Evolutionary conservation across 2,329 filamentous ascomycete genomes (phyloP), one percentile per base, ranked within the genome.

Genomic region (Fusarium xylarioides): DNA sequence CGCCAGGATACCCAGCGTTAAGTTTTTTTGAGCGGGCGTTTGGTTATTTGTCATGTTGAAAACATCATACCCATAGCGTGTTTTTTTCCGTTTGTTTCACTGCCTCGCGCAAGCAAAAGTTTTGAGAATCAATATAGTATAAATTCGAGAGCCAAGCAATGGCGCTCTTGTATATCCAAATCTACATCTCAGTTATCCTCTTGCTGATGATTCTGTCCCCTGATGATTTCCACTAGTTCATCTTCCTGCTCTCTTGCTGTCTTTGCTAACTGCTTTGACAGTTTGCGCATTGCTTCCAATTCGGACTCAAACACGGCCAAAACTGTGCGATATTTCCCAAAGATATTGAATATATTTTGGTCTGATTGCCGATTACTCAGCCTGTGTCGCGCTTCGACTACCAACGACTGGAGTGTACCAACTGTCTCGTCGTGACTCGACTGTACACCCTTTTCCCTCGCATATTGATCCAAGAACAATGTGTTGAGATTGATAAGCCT

Each of bases 231-330:
- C 26, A 26, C 26, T 26, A 26, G 26, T 26, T 26, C 26, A 26
- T 26, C 26, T 26, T 26, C 26, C 26, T 26, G 49, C 32, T 35
- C 0, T 26, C 4, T 11, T 52, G 49, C 32, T 21, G 6, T 26
- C 2, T 6, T 8, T 21, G 18, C n/a, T 11, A 34, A 19, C 0
- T 35, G 3, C n/a, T 5, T 6, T 4, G 9, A 15, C 9, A 23
- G 7, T 2, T 11, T 3, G 7, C n/a, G 16, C 9, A 52, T 4
- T 4, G 9, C 6, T 11, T 19, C 4, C n/a, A 19, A 26, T 15
- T 8, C 9, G 4, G 0, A 2, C 7, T 52, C n/a, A 15, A 52
- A 26, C 2, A 8, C 2, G 12, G 2, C 1, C 9, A 35, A 15
- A 34, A 8, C n/a, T 3, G 5, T 18, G 30, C 30, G 49, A 35